Conservation (phyloP, 352 stramenopile species). For the Globisporangium nodosum region DNA sequence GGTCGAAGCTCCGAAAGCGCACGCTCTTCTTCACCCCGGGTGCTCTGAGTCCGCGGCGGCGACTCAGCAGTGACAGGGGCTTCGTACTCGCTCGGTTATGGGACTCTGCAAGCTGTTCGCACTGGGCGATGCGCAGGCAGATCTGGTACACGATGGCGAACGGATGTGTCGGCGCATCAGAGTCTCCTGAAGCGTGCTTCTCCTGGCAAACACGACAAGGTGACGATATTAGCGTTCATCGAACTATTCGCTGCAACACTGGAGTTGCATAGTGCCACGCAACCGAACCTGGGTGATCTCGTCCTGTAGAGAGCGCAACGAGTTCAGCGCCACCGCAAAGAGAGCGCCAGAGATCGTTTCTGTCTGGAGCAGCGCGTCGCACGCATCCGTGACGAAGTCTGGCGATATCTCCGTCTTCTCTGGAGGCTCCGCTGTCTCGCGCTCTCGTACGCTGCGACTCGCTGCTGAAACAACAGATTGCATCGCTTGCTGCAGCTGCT, state of each 20-base stretch:
- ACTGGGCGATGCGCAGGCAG: constrained; percentile 30
- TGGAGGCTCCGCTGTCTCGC: neutral
- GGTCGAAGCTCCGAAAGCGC: constrained; percentile 59
- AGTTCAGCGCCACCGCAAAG: constrained; percentile 33
- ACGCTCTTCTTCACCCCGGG: constrained; percentile 29
- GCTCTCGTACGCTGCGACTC: neutral
- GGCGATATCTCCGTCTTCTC: neutral
- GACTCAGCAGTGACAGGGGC: constrained; percentile 11
- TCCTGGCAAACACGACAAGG: neutral
- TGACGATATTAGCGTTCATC: neutral
- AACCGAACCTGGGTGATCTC: constrained; percentile 10
- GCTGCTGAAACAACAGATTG: too few relatives aligned
- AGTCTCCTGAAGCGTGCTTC: neutral
- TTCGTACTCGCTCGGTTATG: constrained; percentile 14
- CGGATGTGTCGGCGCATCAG: constrained; percentile 4
- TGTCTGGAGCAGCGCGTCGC: constrained; percentile 28
- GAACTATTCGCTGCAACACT: too few relatives aligned
- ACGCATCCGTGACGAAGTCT: constrained; percentile 24
- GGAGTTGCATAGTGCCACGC: neutral
- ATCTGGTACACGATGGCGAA: constrained; percentile 22
- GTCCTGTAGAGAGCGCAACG: constrained; percentile 17
- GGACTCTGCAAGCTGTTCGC: constrained; percentile 29
- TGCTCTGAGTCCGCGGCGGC: constrained; percentile 7
- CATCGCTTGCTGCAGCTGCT: neutral
- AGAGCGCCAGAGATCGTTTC: constrained; percentile 39